phyloP scores from a whole-genome alignment of 129 eudicot species.

The Daucus carota region DNA sequence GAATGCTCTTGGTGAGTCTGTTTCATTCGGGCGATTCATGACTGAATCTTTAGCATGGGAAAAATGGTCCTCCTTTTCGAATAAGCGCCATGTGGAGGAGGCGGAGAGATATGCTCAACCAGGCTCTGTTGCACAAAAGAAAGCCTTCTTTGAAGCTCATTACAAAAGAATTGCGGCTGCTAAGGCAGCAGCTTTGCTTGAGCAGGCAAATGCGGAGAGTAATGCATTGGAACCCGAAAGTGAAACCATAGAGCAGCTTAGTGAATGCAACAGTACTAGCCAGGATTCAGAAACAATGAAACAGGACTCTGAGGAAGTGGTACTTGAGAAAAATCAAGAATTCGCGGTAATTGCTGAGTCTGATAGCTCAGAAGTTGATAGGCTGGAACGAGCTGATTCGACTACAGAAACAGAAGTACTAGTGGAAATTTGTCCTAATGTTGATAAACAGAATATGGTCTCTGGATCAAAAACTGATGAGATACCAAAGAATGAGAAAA shows the following conservation, averaged over 20 bases:
- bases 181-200: constrained; percentile 61
- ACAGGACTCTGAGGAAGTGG: constrained; percentile 8
- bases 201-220: constrained; percentile 39
- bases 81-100: constrained; percentile 77
- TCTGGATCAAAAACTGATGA: constrained; percentile 39
- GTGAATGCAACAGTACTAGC: constrained; percentile 1
- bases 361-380: constrained; percentile 1
- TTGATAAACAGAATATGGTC: constrained; percentile 21
- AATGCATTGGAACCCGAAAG: constrained; percentile 8
- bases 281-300: constrained; percentile 16
- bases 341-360: not conserved
- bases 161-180: constrained; percentile 82
- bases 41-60: constrained; percentile 87
- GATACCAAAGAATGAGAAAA: constrained; percentile 36
- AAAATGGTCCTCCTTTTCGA: constrained; percentile 70
- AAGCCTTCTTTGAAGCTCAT: constrained; percentile 95
- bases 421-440: constrained; percentile 16
- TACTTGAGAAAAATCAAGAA: not conserved
- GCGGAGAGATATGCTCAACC: constrained; percentile 80
- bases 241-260: constrained; percentile 6
- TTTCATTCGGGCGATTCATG: constrained; percentile 80
- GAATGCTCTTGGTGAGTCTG: constrained; percentile 60
- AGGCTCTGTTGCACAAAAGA: constrained; percentile 90
- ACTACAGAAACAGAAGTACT: constrained; percentile 1
- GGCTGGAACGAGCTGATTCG: not conserved